These are phyloP conservation scores for Pisolithus tinctorius DNA, from an alignment of 768 basidiomycete species.

Conservation along the genomic window DNA sequence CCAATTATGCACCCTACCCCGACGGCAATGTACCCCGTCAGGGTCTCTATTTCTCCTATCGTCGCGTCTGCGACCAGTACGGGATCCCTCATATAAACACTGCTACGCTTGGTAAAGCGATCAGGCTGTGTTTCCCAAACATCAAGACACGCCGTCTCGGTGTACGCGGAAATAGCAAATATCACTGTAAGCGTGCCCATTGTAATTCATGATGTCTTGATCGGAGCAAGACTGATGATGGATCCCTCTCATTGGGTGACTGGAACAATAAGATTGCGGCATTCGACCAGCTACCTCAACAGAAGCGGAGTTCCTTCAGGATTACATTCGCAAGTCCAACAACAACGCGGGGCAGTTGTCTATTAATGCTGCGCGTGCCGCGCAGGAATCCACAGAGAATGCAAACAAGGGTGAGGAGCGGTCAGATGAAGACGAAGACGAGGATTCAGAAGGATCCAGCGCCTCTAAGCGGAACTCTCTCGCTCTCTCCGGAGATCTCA, in stretches of 20 bases:
- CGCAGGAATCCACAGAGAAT: slow-evolving; percentile 63
- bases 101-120: slow-evolving; percentile 91
- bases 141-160: slow-evolving; percentile 93
- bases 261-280: slow-evolving; percentile 61
- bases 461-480: slow-evolving; percentile 74
- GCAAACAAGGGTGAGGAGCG: slow-evolving; percentile 57
- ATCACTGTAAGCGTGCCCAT: slow-evolving; percentile 66
- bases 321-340: slow-evolving; percentile 87
- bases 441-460: slow-evolving; percentile 73
- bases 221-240: slow-evolving; percentile 24
- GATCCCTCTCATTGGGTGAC: slow-evolving; percentile 16
- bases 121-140: slow-evolving; percentile 86
- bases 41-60: slow-evolving; percentile 90
- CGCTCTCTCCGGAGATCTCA: slow-evolving; percentile 55
- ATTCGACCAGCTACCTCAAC: slow-evolving; percentile 87
- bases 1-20: slow-evolving; percentile 85
- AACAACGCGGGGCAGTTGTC: slow-evolving; percentile 75
- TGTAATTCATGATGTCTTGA: slow-evolving; percentile 28
- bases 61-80: slow-evolving; percentile 86
- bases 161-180: slow-evolving; percentile 92
- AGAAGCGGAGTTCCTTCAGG: slow-evolving; percentile 88
- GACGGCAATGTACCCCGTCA: slow-evolving; percentile 93
- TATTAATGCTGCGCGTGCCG: slow-evolving; percentile 65
- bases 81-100: slow-evolving; percentile 94
- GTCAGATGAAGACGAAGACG: slow-evolving; percentile 82